Conservation (phyloP, 305 asterid genomes). For the Fraxinus greggii region DNA sequence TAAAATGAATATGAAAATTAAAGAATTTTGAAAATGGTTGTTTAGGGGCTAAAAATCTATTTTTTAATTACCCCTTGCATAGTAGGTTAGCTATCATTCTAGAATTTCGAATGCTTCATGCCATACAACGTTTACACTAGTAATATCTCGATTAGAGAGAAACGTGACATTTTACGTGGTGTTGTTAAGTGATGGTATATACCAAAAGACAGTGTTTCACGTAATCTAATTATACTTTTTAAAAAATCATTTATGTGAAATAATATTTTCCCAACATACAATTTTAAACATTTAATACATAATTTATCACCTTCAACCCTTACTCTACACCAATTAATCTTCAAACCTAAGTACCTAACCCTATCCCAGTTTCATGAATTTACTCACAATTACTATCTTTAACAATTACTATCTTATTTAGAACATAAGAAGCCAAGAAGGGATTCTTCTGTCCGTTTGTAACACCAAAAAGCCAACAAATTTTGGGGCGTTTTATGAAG, state of each 20-base stretch:
- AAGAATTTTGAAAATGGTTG: no score
- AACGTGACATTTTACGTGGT: no score
- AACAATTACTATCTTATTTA: not conserved
- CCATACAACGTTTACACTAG: not conserved
- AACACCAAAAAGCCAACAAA: conserved; percentile 32
- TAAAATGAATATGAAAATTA: no score
- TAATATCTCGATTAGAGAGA: not conserved
- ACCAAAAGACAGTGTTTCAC: not conserved
- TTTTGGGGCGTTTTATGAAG: conserved; percentile 1
- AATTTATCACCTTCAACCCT: not conserved
- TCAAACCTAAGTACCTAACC: not conserved
- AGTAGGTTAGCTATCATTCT: not conserved
- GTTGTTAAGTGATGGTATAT: not conserved
- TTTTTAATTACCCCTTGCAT: not conserved
- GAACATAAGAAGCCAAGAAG: conserved; percentile 15
- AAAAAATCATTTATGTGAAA: not conserved
- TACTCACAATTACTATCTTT: not conserved
- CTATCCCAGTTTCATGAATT: not conserved
- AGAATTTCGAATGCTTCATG: not conserved
- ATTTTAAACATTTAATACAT: not conserved
- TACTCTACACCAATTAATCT: not conserved
- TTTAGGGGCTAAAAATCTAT: not conserved
- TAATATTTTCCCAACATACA: not conserved
- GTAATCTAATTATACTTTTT: not conserved
- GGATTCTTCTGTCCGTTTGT: conserved; percentile 22